Base-by-base conservation (phyloP, 768 basidiomycete genomes). In the Xerocomellus chrysenteron region DNA sequence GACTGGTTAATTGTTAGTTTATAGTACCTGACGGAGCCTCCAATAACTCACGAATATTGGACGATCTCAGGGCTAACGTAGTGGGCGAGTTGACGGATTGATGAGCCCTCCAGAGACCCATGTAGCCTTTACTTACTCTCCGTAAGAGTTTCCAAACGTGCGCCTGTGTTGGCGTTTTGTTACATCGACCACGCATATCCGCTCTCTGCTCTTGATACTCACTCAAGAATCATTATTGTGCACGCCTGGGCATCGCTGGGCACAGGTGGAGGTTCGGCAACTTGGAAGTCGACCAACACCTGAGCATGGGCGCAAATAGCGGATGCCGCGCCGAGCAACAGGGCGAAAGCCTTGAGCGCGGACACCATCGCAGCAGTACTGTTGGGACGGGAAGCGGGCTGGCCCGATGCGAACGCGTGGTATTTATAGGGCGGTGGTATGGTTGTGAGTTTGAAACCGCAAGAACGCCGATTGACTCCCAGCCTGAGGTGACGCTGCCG, bases 131-230 rank as follows among this genome's bases (percentile, higher is more conserved):
- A 75, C 81, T 67, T 64, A 88, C 88, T 75, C 56, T 63, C 85
- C 87, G 58, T 82, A 90, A 3, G 89, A 90, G 66, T 79, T 82
- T 4, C 82, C 88, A 64, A 89, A 90, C 52, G 86, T 87, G 52
- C 82, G 85, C 66, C 88, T 88, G 53, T 30, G 32, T 44, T 11
- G 21, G 10, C 9, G 37, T 49, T 41, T 24, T 19, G 43, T 43
- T 17, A 42, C 33, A n/a, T 54, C 26, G 24, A 33, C n/a, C 43
- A 6, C 21, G 7, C 21, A 16, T 28, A 32, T n/a, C 28, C 14
- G 19, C 43, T 6, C 13, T 14, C 37, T 9, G 14, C 8, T 32
- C 14, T 24, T 36, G 17, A 48, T 21, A 71, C 80, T 64, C 58
- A 88, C 86, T 85, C 76, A 16, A 91, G 70, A 50, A 90, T 77